These are phyloP conservation scores for Fraxinus dipetala DNA, from an alignment of 305 asterid species.

Conservation along the genomic window DNA sequence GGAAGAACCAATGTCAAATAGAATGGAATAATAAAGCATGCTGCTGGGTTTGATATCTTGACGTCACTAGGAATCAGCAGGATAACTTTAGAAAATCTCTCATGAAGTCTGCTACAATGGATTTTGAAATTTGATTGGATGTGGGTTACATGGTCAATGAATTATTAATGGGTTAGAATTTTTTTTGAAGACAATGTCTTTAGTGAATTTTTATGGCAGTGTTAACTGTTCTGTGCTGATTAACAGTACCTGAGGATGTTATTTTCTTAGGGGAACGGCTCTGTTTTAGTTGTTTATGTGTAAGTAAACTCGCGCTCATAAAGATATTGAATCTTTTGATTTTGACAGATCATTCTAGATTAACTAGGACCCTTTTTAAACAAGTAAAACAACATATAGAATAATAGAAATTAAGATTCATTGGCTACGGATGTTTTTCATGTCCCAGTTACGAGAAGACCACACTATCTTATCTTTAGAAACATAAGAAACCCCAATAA, in stretches of 20 bases:
- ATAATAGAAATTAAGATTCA: not conserved
- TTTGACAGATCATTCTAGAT: not conserved
- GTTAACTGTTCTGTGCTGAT: not conserved
- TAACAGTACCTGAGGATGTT: not conserved
- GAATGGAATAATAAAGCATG: not conserved
- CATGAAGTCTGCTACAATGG: not conserved
- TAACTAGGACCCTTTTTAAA: not conserved
- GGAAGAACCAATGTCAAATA: not conserved
- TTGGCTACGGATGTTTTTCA: not conserved
- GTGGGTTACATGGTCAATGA: not conserved
- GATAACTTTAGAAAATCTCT: not conserved
- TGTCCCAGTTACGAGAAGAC: not conserved
- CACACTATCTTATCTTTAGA: not conserved
- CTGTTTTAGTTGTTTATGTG: not conserved
- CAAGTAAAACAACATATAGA: not conserved
- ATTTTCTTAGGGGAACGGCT: not conserved
- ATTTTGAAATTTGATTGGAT: not conserved
- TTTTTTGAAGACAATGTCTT: not conserved
- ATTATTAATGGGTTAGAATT: not conserved
- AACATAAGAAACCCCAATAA: not conserved
- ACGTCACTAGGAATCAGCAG: not conserved
- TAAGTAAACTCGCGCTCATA: not conserved
- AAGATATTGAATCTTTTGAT: not conserved
- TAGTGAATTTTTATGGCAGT: not conserved
- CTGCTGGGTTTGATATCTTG: not conserved